phyloP scores from a whole-genome alignment of 352 stramenopile genomes.

The Phytophthora parvispora region DNA sequence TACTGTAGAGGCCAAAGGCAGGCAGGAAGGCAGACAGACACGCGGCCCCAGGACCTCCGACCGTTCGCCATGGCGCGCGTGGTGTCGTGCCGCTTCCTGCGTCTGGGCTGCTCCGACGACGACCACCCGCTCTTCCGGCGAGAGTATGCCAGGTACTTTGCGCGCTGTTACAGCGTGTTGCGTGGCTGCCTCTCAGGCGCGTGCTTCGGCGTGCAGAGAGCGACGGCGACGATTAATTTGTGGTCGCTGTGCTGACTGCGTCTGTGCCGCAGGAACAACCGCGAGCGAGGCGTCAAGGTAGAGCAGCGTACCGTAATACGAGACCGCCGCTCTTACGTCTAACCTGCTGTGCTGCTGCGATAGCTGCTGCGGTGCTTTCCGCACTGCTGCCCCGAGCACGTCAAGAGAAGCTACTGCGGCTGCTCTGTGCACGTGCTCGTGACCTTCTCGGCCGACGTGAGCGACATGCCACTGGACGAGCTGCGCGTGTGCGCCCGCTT shows the following conservation, averaged over 20 bases:
- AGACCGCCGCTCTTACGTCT: background rate
- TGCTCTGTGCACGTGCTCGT: conserved; percentile 39
- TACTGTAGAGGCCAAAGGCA: too few relatives aligned
- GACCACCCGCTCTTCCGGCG: background rate
- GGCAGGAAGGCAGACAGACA: too few relatives aligned
- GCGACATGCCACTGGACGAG: conserved; percentile 2
- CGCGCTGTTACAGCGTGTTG: too few relatives aligned
- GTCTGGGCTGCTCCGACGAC: background rate
- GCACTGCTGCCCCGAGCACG: conserved; percentile 46
- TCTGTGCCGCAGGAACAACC: background rate
- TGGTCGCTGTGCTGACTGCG: background rate
- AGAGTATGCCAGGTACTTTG: background rate
- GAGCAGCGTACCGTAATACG: too few relatives aligned
- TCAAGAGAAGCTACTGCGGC: conserved; percentile 42
- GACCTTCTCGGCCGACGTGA: conserved; percentile 13
- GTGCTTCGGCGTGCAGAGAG: background rate
- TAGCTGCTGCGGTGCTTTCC: conserved; percentile 41
- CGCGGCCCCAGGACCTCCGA: too few relatives aligned
- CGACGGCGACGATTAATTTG: background rate
- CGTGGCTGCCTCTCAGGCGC: too few relatives aligned
- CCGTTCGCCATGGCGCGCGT: background rate
- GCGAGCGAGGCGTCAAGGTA: background rate
- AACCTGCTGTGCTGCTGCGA: background rate
- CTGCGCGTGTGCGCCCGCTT: conserved; percentile 37
- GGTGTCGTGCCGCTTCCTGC: background rate